These are phyloP conservation scores for Pseudogymnoascus sp. DNA, from an alignment of 2,329 filamentous ascomycete genomes.

Conservation along the genomic window DNA sequence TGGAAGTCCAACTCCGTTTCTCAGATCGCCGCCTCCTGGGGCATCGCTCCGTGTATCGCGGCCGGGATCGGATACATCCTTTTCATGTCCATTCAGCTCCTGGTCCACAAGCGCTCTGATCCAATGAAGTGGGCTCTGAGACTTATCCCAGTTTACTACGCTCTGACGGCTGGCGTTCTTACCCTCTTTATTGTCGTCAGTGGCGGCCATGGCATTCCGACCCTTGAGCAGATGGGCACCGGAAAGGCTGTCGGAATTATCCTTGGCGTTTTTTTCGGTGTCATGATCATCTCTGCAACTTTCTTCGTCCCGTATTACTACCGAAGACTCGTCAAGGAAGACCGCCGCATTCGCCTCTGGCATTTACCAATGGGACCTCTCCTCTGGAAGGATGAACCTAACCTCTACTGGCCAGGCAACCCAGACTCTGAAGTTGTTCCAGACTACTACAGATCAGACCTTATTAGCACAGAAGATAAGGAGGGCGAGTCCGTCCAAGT, in stretches of 20 bases:
- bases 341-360: conserved; percentile 27
- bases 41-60: conserved; percentile 63
- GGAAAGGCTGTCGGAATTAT: conserved; percentile 27
- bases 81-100: conserved; percentile 64
- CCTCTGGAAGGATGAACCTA: conserved; percentile 24
- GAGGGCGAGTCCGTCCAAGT: conserved; percentile 1
- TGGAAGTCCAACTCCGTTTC: conserved; percentile 60
- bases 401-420: conserved; percentile 23
- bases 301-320: conserved; percentile 33
- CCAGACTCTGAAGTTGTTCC: conserved; percentile 21
- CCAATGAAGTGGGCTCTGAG: conserved; percentile 66
- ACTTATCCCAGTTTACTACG: conserved; percentile 47
- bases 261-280: conserved; percentile 20
- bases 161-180: conserved; percentile 21
- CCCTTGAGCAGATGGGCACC: conserved; percentile 29
- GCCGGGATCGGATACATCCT: conserved; percentile 58
- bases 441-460: conserved; percentile 22
- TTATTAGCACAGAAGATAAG: neutral
- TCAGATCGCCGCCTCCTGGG: conserved; percentile 58
- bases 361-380: conserved; percentile 30
- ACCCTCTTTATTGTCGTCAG: conserved; percentile 37
- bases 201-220: conserved; percentile 23
- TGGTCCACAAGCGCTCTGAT: conserved; percentile 63
- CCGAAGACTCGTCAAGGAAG: conserved; percentile 25
- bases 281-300: conserved; percentile 20